Base-by-base conservation (phyloP, 2,329 filamentous ascomycete species). In the Aspergillus sp. region DNA sequence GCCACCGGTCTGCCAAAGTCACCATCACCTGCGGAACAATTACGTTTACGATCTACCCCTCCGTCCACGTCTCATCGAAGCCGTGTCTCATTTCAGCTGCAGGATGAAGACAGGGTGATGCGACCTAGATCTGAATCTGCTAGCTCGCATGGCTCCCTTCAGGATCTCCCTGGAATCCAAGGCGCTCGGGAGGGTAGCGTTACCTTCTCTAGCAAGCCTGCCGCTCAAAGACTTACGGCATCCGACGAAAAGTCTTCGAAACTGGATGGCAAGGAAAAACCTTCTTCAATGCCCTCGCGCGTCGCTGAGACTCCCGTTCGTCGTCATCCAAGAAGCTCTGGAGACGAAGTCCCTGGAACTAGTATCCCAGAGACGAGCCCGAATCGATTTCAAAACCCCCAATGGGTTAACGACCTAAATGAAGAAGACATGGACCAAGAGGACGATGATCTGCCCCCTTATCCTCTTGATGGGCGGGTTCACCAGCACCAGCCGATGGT, bases 321-420 rank as follows among this genome's bases (percentile, higher is more conserved):
- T n/a, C 58, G 55, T 40, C 35, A 38, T n/a, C 54, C 52, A 30
- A 62, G 49, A 45, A 53, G 45, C 45, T 51, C 61, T 38, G 60
- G 56, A 10, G 64, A 69, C 40, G 60, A 65, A 36, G 55, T 66
- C 35, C 63, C 62, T 20, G 60, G 66, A 30, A 73, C 66, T 5
- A 72, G 64, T 45, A 65, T 72, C 17, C 70, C 70, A 4, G 72
- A 73, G 52, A 74, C 72, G 6, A 74, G 69, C 38, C 68, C 70
- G 1, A 63, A 62, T 33, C 60, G 52, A 19, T 55, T 65, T 9
- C 59, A 56, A n/a, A 55, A 55, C 10, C 59, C 60, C 47, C 56
- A 50, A 24, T 67, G 61, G 55, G 53, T 60, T 13, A 56, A 41
- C 30, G 63, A 60, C 24, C 54, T 49, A 8, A 65, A 62, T 52